Percentiles rank a stretch among this genome's conserved stretches.
Evolutionary conservation across 345 rosid genomes (phyloP).

Genomic region (Pelargonium nanum): DNA sequence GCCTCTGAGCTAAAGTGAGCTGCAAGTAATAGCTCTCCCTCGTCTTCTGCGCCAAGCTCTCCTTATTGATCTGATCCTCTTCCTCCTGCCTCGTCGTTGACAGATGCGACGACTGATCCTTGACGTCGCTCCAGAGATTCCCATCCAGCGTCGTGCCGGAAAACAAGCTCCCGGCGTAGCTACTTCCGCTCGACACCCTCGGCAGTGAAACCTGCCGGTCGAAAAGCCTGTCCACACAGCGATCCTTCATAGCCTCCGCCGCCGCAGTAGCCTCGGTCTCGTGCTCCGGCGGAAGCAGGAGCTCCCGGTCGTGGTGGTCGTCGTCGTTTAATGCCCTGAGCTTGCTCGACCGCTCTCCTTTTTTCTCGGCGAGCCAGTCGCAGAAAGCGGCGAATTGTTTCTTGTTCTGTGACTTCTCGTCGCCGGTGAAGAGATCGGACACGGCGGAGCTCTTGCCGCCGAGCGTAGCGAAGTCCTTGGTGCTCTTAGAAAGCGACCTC

Average conservation of each 20-base stretch:
- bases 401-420: conserved; percentile 33
- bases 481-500: conserved; percentile 17
- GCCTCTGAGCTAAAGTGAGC: conserved; percentile 64
- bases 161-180: conserved; percentile 71
- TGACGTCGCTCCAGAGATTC: conserved; percentile 39
- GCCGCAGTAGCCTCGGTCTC: conserved; percentile 11
- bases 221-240: conserved; percentile 39
- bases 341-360: conserved; percentile 22
- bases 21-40: conserved; percentile 63
- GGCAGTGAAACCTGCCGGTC: conserved; percentile 62
- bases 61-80: conserved; percentile 25
- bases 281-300: conserved; percentile 26
- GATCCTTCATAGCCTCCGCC: conserved; percentile 19
- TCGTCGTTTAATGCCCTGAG: conserved; percentile 18
- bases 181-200: conserved; percentile 75
- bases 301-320: conserved; percentile 40
- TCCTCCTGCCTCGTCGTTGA: conserved; percentile 28
- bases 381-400: conserved; percentile 53
- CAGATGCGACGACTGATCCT: conserved; percentile 30
- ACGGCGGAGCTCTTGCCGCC: conserved; percentile 18
- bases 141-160: conserved; percentile 75
- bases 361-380: conserved; percentile 57
- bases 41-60: conserved; percentile 31
- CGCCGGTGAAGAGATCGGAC: conserved; percentile 53
- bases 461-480: conserved; percentile 2